Percentiles rank a stretch among this genome's conserved stretches.
phyloP scores from a whole-genome alignment of 2,329 filamentous ascomycete genomes.

The Diaporthe citriasiana region DNA sequence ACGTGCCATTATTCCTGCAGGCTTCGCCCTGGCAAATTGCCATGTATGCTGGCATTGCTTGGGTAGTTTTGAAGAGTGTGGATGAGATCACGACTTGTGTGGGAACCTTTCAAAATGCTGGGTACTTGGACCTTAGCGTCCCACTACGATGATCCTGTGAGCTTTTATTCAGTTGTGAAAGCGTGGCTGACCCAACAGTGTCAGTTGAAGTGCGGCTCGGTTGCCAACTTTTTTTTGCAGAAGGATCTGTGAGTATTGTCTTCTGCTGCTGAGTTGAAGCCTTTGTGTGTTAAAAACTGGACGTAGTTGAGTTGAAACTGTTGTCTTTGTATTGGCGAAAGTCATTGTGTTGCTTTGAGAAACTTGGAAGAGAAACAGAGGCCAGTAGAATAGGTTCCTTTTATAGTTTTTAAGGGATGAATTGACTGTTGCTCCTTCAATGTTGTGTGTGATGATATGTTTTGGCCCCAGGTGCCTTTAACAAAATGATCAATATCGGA shows the following conservation, averaged over 20 bases:
- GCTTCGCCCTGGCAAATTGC: background rate
- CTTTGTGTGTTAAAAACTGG: background rate
- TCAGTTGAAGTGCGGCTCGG: background rate
- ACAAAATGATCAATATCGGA: background rate
- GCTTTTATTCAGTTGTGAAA: background rate
- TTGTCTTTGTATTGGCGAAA: background rate
- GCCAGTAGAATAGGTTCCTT: background rate
- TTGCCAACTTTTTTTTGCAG: background rate
- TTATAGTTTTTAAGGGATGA: background rate
- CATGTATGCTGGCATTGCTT: background rate
- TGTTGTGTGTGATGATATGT: background rate
- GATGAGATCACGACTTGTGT: background rate
- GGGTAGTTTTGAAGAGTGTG: too few species aligned
- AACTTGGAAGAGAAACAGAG: background rate
- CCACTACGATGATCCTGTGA: too few species aligned
- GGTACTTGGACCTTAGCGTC: background rate
- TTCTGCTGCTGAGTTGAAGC: background rate
- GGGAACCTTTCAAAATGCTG: background rate
- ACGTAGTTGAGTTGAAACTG: background rate
- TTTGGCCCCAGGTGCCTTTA: too few species aligned
- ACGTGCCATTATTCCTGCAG: background rate
- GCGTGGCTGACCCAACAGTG: background rate
- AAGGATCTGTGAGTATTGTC: too few species aligned
- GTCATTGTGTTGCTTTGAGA: background rate
- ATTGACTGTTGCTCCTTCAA: too few species aligned